These are phyloP conservation scores for Barbatosphaeria neglecta DNA, from an alignment of 495 filamentous ascomycete species.

Conservation along the genomic window DNA sequence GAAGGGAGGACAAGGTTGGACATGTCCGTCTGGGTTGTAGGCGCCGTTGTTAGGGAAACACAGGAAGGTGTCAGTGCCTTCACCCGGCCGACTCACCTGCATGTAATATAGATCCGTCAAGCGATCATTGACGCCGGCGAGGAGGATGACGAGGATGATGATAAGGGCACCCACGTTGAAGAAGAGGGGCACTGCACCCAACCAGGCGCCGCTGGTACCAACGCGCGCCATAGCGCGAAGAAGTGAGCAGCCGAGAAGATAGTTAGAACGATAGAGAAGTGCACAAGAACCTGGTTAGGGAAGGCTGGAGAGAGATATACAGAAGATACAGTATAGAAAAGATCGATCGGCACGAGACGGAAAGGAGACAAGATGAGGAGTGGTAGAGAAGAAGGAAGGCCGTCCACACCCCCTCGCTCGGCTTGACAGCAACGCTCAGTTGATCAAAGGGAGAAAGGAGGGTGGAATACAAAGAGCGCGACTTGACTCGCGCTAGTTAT, in stretches of 20 bases:
- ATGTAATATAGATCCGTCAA: constrained; percentile 15
- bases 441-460: no score
- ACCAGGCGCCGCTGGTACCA: background rate
- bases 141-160: constrained; percentile 14
- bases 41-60: no score
- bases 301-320: background rate
- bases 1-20: constrained; percentile 13
- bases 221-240: constrained; percentile 5
- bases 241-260: background rate
- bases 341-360: no score
- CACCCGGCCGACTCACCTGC: constrained; percentile 21
- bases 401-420: no score
- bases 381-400: no score
- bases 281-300: no score
- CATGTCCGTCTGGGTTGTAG: constrained; percentile 23
- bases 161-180: constrained; percentile 14
- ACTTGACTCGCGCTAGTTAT: no score
- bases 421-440: no score
- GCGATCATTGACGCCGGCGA: constrained; percentile 13
- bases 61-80: no score
- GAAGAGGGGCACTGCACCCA: constrained; percentile 7
- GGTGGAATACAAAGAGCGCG: no score
- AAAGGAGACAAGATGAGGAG: no score
- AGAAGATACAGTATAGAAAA: no score
- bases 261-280: background rate